Conservation (phyloP, 371 early-diverging fungal species). For the Mortierella sp. region DNA sequence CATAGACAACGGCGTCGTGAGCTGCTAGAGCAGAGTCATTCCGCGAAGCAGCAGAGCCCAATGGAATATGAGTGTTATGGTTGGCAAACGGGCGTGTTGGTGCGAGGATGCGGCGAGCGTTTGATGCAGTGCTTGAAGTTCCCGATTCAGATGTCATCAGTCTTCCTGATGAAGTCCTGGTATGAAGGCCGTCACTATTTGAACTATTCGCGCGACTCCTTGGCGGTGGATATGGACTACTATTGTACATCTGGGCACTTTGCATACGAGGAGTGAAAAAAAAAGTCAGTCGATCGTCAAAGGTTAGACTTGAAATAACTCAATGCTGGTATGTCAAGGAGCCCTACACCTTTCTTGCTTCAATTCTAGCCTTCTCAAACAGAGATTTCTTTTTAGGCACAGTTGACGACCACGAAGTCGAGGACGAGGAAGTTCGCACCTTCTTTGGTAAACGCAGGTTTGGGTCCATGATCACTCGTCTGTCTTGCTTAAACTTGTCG, state of each 20-base stretch:
- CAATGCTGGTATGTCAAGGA: not conserved
- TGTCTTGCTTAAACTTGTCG: constrained; percentile 34
- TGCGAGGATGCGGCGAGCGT: constrained; percentile 19
- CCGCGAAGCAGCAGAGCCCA: constrained; percentile 3
- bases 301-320: not conserved
- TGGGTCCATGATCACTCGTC: constrained; percentile 51
- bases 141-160: not conserved
- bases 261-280: not conserved
- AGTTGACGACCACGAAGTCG: constrained; percentile 19
- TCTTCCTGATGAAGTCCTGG: not conserved
- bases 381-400: constrained; percentile 39
- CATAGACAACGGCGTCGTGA: not conserved
- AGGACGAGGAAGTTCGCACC: not conserved
- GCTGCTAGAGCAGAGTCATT: constrained; percentile 6
- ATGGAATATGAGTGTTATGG: not conserved
- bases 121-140: not conserved
- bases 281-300: not conserved
- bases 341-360: constrained; percentile 47
- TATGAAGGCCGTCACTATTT: not conserved
- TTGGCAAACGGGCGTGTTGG: constrained; percentile 22
- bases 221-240: constrained; percentile 34
- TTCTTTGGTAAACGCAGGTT: constrained; percentile 33
- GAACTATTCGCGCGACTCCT: constrained; percentile 9
- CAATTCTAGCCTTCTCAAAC: constrained; percentile 51
- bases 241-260: constrained; percentile 52